Evolutionary conservation across 169 alveolate species (phyloP), one percentile per base, ranked within the genome.

Genomic region (Sarcocystis neurona): DNA sequence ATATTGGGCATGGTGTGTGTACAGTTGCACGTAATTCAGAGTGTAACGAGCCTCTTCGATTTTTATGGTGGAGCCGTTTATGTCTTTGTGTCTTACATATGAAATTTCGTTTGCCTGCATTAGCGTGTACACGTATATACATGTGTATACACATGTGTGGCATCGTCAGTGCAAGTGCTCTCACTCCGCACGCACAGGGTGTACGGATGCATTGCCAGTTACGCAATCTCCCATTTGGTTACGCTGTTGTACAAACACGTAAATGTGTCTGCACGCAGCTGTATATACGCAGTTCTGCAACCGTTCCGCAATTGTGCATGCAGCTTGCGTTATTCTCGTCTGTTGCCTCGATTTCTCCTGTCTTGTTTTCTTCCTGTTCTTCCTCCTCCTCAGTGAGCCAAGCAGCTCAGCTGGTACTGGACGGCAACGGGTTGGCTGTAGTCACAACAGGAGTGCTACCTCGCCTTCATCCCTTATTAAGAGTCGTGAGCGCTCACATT

Each of bases 361-460:
- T 23, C 30, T 23, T 23, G 23, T 12, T 23, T 53, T 53, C 66
- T 53, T 53, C 23, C 66, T 53, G 30, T 53, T 53, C 66, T 12
- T 39, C 41, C 23, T 56, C 10, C 34, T 32, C 27, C 34, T 18
- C 82, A 72, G 82, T 72, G 50, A 56, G 43, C 20, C 2, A 48
- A 72, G 82, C 82, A 20, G 2, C 23, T 5, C 23, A 18, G 30
- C 37, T 72, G 82, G 82, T 72, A 10, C 18, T 5, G n/a, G 60
- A 72, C 10, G 10, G 82, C n/a, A 20, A 72, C 5, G 82, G 58
- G 10, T 30, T 15, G 43, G 82, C 82, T 39, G 82, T 72, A 32
- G 6, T 72, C 18, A 44, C 56, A 6, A 72, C 82, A 8, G 82
- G 82, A 41, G 34, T 72, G 15, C 23, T 72, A 32, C 82, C 82